phyloP scores from a whole-genome alignment of 805 yeast species.

The Hemisphaericaspora nanyangensis region DNA sequence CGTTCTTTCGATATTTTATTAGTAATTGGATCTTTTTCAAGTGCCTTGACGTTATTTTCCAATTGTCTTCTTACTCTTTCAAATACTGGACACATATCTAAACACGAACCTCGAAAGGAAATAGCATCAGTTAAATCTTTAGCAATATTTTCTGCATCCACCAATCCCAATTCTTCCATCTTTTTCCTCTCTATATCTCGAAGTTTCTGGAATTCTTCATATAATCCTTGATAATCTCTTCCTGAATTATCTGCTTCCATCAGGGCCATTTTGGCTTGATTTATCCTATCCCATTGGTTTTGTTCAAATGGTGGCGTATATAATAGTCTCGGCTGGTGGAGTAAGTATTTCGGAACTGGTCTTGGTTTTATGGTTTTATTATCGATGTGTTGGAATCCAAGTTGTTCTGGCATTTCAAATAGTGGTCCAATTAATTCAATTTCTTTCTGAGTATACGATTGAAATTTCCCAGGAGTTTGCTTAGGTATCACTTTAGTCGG shows the following conservation, averaged over 20 bases:
- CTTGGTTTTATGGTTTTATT: slow-evolving; percentile 14
- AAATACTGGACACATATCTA: slow-evolving; percentile 92
- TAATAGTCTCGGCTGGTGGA: slow-evolving; percentile 32
- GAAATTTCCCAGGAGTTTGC: slow-evolving; percentile 15
- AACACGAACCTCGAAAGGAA: slow-evolving; percentile 79
- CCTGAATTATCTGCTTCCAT: slow-evolving; percentile 45
- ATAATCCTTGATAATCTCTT: slow-evolving; percentile 64
- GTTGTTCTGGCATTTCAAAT: slow-evolving; percentile 22
- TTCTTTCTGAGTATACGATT: slow-evolving; percentile 18
- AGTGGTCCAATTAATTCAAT: slow-evolving; percentile 25
- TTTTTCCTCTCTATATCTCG: slow-evolving; percentile 69
- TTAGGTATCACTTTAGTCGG: slow-evolving; percentile 19
- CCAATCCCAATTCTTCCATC: slow-evolving; percentile 79
- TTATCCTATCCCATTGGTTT: slow-evolving; percentile 68
- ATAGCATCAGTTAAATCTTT: slow-evolving; percentile 88
- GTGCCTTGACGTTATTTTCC: slow-evolving; percentile 78
- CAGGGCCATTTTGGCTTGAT: slow-evolving; percentile 57
- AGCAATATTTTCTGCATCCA: slow-evolving; percentile 80
- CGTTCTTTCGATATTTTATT: slow-evolving; percentile 51
- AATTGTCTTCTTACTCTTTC: slow-evolving; percentile 85
- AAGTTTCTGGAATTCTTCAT: slow-evolving; percentile 70
- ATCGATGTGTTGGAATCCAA: slow-evolving; percentile 24
- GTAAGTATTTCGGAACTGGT: slow-evolving; percentile 33
- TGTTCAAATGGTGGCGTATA: slow-evolving; percentile 30
- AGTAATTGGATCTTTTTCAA: slow-evolving; percentile 62